phyloP scores from a whole-genome alignment of 371 early-diverging fungal genomes.

The Mucor indicus region DNA sequence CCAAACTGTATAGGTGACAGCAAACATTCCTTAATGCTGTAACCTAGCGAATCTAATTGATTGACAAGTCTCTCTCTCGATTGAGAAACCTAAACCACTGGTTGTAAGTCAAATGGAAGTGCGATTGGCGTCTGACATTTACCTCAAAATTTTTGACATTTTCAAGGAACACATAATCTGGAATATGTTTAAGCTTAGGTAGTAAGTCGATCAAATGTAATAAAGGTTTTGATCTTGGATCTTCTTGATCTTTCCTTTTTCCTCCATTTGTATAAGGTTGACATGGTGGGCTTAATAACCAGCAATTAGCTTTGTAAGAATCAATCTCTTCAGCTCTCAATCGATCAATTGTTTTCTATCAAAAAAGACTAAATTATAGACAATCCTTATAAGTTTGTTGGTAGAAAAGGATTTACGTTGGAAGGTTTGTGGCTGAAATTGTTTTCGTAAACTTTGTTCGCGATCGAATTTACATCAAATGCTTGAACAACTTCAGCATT shows the following conservation, averaged over 20 bases:
- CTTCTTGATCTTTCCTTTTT: slow-evolving; percentile 59
- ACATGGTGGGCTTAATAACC: slow-evolving; percentile 86
- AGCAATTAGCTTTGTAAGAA: slow-evolving; percentile 62
- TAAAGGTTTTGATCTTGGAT: slow-evolving; percentile 65
- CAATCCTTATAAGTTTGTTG: neutral
- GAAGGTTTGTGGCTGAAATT: slow-evolving; percentile 61
- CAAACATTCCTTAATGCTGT: slow-evolving; percentile 62
- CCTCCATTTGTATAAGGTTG: slow-evolving; percentile 82
- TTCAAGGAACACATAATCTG: slow-evolving; percentile 64
- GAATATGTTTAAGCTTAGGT: slow-evolving; percentile 42
- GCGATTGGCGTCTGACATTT: neutral
- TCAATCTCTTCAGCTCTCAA: slow-evolving; percentile 59
- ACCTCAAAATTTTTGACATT: slow-evolving; percentile 81
- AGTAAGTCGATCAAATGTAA: slow-evolving; percentile 61
- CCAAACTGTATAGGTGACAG: slow-evolving; percentile 66
- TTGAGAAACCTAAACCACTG: slow-evolving; percentile 34
- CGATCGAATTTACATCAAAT: slow-evolving; percentile 72
- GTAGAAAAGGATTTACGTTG: slow-evolving; percentile 31
- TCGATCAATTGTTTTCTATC: slow-evolving; percentile 61
- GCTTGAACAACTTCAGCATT: slow-evolving; percentile 52
- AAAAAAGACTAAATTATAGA: neutral
- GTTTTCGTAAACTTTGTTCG: slow-evolving; percentile 65
- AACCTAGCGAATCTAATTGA: slow-evolving; percentile 57
- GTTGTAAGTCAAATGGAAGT: neutral
- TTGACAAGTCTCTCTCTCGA: slow-evolving; percentile 58